phyloP scores from a whole-genome alignment of 768 basidiomycete genomes.

The Termitomyces sp. region DNA sequence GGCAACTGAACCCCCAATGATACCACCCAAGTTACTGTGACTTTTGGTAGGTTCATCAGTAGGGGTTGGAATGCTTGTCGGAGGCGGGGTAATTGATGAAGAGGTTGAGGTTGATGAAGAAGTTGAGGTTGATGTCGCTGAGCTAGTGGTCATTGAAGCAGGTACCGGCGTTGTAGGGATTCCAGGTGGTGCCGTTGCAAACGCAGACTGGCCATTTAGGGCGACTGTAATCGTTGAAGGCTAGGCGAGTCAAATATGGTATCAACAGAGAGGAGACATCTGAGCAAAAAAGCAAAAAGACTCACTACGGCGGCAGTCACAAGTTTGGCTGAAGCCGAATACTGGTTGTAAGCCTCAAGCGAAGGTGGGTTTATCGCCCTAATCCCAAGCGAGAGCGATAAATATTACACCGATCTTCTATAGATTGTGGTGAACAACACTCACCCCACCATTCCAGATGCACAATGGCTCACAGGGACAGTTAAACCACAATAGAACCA shows the following conservation, averaged over 20 bases:
- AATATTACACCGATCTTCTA: not conserved
- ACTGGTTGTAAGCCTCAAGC: slow-evolving; percentile 18
- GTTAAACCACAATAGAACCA: slow-evolving; percentile 33
- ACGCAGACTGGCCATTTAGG: slow-evolving; percentile 27
- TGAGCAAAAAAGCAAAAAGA: slow-evolving; percentile 3
- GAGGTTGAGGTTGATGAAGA: not conserved
- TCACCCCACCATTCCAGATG: slow-evolving; percentile 34
- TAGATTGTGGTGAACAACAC: slow-evolving; percentile 1
- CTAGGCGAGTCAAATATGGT: slow-evolving; percentile 12
- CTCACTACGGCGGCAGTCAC: slow-evolving; percentile 21
- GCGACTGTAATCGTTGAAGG: slow-evolving; percentile 15
- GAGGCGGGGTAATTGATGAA: not conserved
- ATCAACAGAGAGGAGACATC: not conserved
- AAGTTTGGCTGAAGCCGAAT: slow-evolving; percentile 20
- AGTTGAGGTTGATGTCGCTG: slow-evolving; percentile 1
- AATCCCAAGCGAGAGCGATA: not conserved
- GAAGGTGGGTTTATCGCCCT: slow-evolving; percentile 34
- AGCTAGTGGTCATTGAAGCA: not conserved
- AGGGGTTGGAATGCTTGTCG: not conserved
- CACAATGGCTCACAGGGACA: slow-evolving; percentile 30
- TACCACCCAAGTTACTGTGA: not conserved
- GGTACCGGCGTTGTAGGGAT: not conserved
- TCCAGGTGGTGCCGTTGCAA: slow-evolving; percentile 18
- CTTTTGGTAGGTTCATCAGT: not conserved
- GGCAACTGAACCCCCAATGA: slow-evolving; percentile 20